A percentile compares a stretch with the other conserved stretches of the same genome.
phyloP scores from a whole-genome alignment of 148 eudicot species.

The Rhododendron mucronatum region DNA sequence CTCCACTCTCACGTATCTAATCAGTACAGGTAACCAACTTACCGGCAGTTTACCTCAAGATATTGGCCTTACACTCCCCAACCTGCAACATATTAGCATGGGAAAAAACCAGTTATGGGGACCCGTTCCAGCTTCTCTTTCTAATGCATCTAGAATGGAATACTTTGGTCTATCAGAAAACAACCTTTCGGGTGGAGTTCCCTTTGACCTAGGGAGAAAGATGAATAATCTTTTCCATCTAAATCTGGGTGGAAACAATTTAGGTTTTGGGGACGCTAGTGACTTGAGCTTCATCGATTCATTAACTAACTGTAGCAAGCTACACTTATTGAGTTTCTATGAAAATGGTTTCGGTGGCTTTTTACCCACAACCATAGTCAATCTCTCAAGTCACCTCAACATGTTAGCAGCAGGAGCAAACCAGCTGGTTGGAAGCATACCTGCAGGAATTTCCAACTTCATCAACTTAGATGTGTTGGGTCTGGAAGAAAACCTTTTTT shows the following conservation, averaged over 20 bases:
- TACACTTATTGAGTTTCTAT: neutral
- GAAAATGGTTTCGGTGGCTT: conserved; percentile 9
- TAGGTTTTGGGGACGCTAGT: neutral
- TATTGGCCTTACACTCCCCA: neutral
- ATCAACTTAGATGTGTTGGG: neutral
- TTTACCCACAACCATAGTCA: conserved; percentile 7
- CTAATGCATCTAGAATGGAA: neutral
- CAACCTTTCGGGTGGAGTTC: neutral
- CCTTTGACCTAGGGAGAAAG: too few relatives aligned
- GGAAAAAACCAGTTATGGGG: neutral
- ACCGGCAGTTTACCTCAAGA: neutral
- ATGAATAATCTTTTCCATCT: neutral
- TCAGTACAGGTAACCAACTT: neutral
- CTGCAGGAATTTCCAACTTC: conserved; percentile 7
- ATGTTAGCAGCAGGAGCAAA: neutral
- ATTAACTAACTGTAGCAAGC: neutral
- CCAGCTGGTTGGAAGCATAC: conserved; percentile 7
- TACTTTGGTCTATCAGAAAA: neutral
- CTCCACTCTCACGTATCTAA: neutral
- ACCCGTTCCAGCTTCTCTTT: neutral
- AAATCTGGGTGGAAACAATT: neutral
- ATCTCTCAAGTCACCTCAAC: conserved; percentile 3
- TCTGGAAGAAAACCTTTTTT: neutral
- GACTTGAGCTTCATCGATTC: neutral
- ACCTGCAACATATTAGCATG: neutral